Percentiles rank a stretch among this genome's conserved stretches.
These are phyloP conservation scores for Globisporangium splendens DNA, from an alignment of 352 stramenopile species.

Conservation along the genomic window DNA sequence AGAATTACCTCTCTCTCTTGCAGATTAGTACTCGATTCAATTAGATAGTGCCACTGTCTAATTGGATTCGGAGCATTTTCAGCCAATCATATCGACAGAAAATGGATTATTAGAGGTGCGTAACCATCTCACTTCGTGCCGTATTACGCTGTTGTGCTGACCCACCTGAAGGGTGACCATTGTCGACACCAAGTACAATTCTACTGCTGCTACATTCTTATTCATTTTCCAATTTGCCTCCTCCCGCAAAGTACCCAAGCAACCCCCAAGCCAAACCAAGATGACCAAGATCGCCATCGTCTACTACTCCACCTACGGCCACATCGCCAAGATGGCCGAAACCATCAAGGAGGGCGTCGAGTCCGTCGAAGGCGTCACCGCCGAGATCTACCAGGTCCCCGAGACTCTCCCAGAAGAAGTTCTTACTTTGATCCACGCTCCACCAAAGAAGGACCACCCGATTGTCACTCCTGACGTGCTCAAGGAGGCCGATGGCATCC, in stretches of 20 bases:
- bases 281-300: constrained; percentile 69
- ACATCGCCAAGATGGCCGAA: constrained; percentile 58
- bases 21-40: no score
- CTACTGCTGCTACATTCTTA: no score
- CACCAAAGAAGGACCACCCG: constrained; percentile 56
- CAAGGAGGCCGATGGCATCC: constrained; percentile 60
- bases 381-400: constrained; percentile 56
- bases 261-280: not conserved
- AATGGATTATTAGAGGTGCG: no score
- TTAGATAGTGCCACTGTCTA: no score
- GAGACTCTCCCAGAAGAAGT: constrained; percentile 76
- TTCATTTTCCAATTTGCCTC: constrained; percentile 8
- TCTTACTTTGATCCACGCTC: constrained; percentile 60
- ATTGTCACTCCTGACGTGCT: constrained; percentile 54
- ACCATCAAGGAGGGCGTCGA: constrained; percentile 61
- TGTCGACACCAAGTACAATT: no score
- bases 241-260: constrained; percentile 1
- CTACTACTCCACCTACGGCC: constrained; percentile 81
- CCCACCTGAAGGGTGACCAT: no score
- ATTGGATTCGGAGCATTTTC: no score
- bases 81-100: no score
- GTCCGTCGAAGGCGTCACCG: constrained; percentile 41
- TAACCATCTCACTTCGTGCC: no score
- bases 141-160: no score
- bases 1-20: no score